A percentile compares a stretch with the other conserved stretches of the same genome.
Conservation (phyloP, 2,329 filamentous ascomycete genomes). For the Sporothrix globosa region DNA sequence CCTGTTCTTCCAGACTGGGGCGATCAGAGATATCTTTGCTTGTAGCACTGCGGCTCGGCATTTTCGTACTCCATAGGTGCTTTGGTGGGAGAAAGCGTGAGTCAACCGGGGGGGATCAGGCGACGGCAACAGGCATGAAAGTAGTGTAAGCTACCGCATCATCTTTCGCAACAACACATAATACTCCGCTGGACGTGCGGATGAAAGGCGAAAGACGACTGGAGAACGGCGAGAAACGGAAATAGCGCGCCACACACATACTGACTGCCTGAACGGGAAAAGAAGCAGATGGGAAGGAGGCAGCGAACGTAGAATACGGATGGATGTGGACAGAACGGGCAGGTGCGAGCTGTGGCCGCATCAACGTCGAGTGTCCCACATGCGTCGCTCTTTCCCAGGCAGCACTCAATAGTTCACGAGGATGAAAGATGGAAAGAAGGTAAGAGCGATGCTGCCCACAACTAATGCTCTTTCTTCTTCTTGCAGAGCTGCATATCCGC, state of each 20-base stretch:
- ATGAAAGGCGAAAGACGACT: background rate
- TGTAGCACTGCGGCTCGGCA: background rate
- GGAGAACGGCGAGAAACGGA: background rate
- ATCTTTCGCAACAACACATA: background rate
- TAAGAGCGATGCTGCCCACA: background rate
- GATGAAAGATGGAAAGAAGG: too few species aligned
- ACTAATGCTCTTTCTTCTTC: background rate
- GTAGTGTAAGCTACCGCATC: background rate
- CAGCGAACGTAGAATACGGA: slow-evolving; percentile 5
- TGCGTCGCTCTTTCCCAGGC: slow-evolving; percentile 20
- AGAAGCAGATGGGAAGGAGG: background rate
- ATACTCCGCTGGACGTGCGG: background rate
- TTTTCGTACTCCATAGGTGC: background rate
- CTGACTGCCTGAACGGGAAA: slow-evolving; percentile 14
- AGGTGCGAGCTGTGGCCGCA: slow-evolving; percentile 15
- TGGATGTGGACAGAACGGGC: slow-evolving; percentile 11
- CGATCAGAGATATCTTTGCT: background rate
- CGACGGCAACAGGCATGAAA: background rate
- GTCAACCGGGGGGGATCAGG: slow-evolving; percentile 1
- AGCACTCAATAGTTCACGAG: background rate
- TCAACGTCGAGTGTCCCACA: background rate
- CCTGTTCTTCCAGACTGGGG: too few species aligned
- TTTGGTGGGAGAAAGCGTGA: background rate
- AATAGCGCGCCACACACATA: background rate
- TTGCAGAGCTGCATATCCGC: background rate